Base-by-base conservation (phyloP, 805 yeast genomes). In the Schizosaccharomyces lindneri region DNA sequence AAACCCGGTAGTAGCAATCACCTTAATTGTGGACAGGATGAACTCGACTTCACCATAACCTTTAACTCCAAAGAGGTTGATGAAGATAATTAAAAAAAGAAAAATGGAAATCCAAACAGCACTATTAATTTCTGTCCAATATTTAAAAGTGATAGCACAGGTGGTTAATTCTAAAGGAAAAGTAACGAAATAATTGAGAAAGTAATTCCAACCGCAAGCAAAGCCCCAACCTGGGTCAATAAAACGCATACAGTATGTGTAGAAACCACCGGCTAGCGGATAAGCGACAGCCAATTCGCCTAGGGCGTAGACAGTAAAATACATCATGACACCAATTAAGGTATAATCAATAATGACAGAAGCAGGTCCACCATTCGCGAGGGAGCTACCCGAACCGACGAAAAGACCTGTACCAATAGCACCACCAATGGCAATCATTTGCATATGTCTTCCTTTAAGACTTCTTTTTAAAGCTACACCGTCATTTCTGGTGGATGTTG, bases 391-490 rank as follows among this genome's bases (percentile, higher is more conserved):
- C 4, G 21, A 29, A 29, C 60, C 48, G 43, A 81, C 72, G 68
- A 79, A 81, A 39, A 81, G 71, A 66, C 85, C 85, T 39, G 93
- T 83, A 68, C 95, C 95, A 64, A 86, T 82, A 61, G 90, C 83
- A 62, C 94, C 89, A 63, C 93, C 94, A 62, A 87, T 75, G 55
- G 94, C 87, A 67, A 86, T 83, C 81, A 85, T 80, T 62, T 70
- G 73, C 62, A 72, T 62, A 64, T 72, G 74, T 13, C 41, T 5
- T 19, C 67, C 68, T 63, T 73, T 71, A 55, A 72, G 68, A 11
- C 63, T 59, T 63, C 81, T 70, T 43, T 75, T 48, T 13, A 48
- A 48, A 6, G 13, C 41, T 1, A 11, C 41, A 36, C 41, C 41
- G 15, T 36, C 41, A 13, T 11, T 15, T 11, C 41, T 9, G 15